A percentile compares a stretch with the other conserved stretches of the same genome.
Evolutionary conservation across 805 yeast genomes (phyloP).

Genomic region (Wickerhamiella occidentalis): DNA sequence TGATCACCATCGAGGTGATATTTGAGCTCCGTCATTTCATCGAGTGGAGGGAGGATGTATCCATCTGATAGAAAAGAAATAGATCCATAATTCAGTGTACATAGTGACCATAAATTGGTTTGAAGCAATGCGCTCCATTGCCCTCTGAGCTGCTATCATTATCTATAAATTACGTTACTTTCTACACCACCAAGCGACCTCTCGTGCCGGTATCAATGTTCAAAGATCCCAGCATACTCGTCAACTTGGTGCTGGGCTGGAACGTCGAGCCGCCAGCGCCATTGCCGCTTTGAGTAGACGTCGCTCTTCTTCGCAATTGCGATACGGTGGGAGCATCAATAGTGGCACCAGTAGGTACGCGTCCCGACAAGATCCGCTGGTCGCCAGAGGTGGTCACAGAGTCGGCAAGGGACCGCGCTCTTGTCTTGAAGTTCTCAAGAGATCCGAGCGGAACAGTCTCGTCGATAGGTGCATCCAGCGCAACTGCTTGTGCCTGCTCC

Average conservation of each 20-base stretch:
- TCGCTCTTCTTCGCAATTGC: slow-evolving; percentile 9
- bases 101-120: no score
- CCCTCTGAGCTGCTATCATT: no score
- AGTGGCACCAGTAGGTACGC: neutral
- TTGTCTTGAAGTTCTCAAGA: slow-evolving; percentile 9
- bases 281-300: neutral
- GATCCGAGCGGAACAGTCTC: slow-evolving; percentile 14
- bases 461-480: slow-evolving; percentile 15
- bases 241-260: slow-evolving; percentile 5
- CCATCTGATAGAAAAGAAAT: no score
- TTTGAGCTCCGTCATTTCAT: slow-evolving; percentile 69
- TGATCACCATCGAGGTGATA: slow-evolving; percentile 74
- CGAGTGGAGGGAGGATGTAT: neutral
- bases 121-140: no score
- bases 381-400: slow-evolving; percentile 11
- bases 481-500: slow-evolving; percentile 12
- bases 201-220: slow-evolving; percentile 1
- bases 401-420: slow-evolving; percentile 12
- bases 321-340: slow-evolving; percentile 12
- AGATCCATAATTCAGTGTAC: no score
- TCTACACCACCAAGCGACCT: slow-evolving; percentile 10
- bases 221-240: slow-evolving; percentile 3
- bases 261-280: neutral
- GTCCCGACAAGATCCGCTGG: slow-evolving; percentile 10
- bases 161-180: neutral